A percentile compares a stretch with the other conserved stretches of the same genome.
Evolutionary conservation across 305 asterid species (phyloP).

Genomic region (Solanum hybrid): DNA sequence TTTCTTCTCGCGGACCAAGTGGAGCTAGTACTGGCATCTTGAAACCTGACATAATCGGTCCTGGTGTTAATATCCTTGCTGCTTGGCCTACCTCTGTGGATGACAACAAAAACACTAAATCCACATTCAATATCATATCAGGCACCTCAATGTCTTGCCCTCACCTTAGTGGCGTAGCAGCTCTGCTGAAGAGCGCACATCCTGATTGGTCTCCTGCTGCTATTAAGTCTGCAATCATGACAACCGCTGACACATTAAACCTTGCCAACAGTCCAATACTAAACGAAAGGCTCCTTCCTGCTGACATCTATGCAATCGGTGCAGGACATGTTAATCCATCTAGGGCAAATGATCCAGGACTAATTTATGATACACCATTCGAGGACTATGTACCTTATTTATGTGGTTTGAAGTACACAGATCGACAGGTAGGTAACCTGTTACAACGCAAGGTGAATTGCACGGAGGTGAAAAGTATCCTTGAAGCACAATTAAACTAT

Average conservation of each 20-base stretch:
- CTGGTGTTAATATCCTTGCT: slow-evolving; percentile 41
- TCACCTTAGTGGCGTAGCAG: slow-evolving; percentile 57
- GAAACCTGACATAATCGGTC: slow-evolving; percentile 53
- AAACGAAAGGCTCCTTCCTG: slow-evolving; percentile 24
- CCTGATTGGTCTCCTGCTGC: slow-evolving; percentile 57
- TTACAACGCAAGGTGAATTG: slow-evolving; percentile 9
- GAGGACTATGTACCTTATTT: slow-evolving; percentile 34
- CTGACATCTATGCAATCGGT: slow-evolving; percentile 28
- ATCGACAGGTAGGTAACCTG: slow-evolving; percentile 14
- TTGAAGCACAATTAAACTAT: not conserved
- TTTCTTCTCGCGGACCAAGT: slow-evolving; percentile 42
- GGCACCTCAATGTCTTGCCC: slow-evolving; percentile 70
- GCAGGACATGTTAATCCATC: slow-evolving; percentile 54
- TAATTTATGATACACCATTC: slow-evolving; percentile 31
- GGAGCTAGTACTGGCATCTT: slow-evolving; percentile 26
- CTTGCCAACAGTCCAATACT: slow-evolving; percentile 29
- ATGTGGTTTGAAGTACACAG: slow-evolving; percentile 39
- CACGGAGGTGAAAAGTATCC: not conserved
- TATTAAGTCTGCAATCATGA: slow-evolving; percentile 63
- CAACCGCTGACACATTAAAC: slow-evolving; percentile 32
- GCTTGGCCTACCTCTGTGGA: slow-evolving; percentile 29
- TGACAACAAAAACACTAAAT: slow-evolving; percentile 13
- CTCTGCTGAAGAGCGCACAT: slow-evolving; percentile 46
- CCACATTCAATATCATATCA: slow-evolving; percentile 30
- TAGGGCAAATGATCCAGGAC: slow-evolving; percentile 39